A percentile compares a stretch with the other conserved stretches of the same genome.
phyloP scores from a whole-genome alignment of 2,329 filamentous ascomycete species.

The Epichloe scottii region DNA sequence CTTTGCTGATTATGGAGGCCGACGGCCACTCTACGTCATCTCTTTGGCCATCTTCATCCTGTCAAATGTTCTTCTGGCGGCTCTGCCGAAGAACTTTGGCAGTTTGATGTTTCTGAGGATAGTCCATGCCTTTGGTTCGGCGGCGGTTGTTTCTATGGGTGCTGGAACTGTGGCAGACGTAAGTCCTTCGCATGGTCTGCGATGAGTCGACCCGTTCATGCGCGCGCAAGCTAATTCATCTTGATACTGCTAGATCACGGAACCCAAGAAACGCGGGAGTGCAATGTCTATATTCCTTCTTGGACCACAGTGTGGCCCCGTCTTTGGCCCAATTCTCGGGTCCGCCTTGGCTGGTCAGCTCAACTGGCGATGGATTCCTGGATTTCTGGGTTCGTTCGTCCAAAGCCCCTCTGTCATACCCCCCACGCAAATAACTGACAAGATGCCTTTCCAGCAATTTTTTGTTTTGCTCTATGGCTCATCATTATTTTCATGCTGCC shows the following conservation, averaged over 20 bases:
- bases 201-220: neutral
- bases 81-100: slow-evolving; percentile 24
- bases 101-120: slow-evolving; percentile 26
- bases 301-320: slow-evolving; percentile 31
- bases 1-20: slow-evolving; percentile 25
- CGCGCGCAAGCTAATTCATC: neutral
- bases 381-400: slow-evolving; percentile 18
- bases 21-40: slow-evolving; percentile 27
- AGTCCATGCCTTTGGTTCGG: slow-evolving; percentile 29
- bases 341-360: slow-evolving; percentile 22
- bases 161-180: slow-evolving; percentile 30
- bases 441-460: slow-evolving; percentile 12
- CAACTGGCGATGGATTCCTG: slow-evolving; percentile 32
- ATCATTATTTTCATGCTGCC: slow-evolving; percentile 25
- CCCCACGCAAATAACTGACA: neutral
- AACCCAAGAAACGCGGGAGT: slow-evolving; percentile 24
- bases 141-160: slow-evolving; percentile 28
- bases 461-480: slow-evolving; percentile 17
- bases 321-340: slow-evolving; percentile 30
- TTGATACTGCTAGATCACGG: slow-evolving; percentile 13
- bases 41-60: slow-evolving; percentile 26
- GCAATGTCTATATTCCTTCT: slow-evolving; percentile 29
- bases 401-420: too few species aligned
- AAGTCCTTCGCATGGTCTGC: neutral
- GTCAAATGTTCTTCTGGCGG: slow-evolving; percentile 26